Evolutionary conservation across 2,329 filamentous ascomycete species (phyloP), one percentile per base, ranked within the genome.

Genomic region (Monosporascus sp.): DNA sequence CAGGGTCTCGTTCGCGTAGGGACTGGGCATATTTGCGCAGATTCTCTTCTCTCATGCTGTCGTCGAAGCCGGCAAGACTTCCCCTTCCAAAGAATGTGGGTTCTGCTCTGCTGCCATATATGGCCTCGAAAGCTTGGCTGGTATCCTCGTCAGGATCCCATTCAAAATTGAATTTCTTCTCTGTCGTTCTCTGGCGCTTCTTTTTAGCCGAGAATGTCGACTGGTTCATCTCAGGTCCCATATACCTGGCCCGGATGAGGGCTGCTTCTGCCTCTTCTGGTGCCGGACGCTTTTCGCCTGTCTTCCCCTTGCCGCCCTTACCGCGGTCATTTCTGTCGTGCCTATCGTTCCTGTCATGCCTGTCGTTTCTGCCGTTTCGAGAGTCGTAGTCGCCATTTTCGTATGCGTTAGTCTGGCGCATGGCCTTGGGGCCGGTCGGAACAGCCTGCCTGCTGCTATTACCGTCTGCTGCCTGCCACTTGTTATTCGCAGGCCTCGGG

Each of bases 111-210:
- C 84, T 76, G 49, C 87, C 80, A 68, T 96, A 95, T 39, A 94
- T 78, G 1, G 89, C 88, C 62, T 96, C 92, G 67, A 91, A 88
- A 61, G 90, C 87, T 49, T 73, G 81, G 59, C 87, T 93, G 0
- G 94, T 99, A 70, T 99, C 94, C 67, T 99, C 94, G 56, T 95
- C 89, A 1, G 85, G 82, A 62, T 96, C 95, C 94, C 94, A 99
- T 64, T 96, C 94, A 64, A 99, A 99, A 65, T 97, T 99, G 77
- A 99, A 99, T 70, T 99, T 97, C 72, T 92, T 90, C 66, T 96
- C 93, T 1, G 90, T 94, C 1, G 91, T 96, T 57, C 93, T 82
- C 74, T 89, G 88, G 53, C 93, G 83, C 77, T 97, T 97, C 80
- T 97, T 99, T 75, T 94, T 90, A 1, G 92, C 92, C 0, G 91